phyloP scores from a whole-genome alignment of 1,284 basidiomycete species.

The Porogramme epimiltina region DNA sequence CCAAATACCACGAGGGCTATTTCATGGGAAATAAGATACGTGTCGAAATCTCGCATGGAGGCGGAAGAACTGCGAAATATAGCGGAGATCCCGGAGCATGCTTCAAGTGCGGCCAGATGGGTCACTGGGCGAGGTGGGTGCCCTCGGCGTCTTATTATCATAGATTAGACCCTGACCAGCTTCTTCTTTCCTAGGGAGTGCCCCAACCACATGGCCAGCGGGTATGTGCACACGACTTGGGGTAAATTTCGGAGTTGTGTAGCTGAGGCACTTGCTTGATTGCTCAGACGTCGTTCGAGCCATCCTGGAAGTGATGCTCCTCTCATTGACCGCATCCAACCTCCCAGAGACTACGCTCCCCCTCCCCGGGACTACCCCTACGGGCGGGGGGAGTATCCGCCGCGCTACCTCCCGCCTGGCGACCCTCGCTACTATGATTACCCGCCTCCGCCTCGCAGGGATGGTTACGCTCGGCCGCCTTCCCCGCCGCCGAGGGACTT shows the following conservation, averaged over 20 bases:
- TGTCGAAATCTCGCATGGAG: constrained; percentile 81
- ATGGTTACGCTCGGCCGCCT: constrained; percentile 54
- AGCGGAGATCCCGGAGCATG: constrained; percentile 80
- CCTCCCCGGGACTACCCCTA: constrained; percentile 39
- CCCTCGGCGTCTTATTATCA: constrained; percentile 8
- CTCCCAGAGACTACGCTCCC: constrained; percentile 47
- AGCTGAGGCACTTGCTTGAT: constrained; percentile 14
- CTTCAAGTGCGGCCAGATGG: constrained; percentile 80
- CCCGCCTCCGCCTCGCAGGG: constrained; percentile 51
- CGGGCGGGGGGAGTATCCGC: constrained; percentile 37
- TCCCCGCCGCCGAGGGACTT: constrained; percentile 63
- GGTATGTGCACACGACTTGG: constrained; percentile 27
- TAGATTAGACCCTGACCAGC: background rate
- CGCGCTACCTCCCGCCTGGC: constrained; percentile 42
- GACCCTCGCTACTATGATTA: constrained; percentile 62
- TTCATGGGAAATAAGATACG: constrained; percentile 90
- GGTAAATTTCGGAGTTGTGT: constrained; percentile 4
- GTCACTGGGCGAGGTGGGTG: constrained; percentile 83
- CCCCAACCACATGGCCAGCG: constrained; percentile 52
- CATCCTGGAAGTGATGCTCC: constrained; percentile 47
- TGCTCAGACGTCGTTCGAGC: constrained; percentile 22
- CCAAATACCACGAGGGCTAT: constrained; percentile 82
- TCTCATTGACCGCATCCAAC: constrained; percentile 58
- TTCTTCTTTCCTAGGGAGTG: constrained; percentile 59
- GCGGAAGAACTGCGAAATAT: constrained; percentile 77